Evolutionary conservation across 441 rosid genomes (phyloP).

Genomic region (Theobroma grandiflorum): DNA sequence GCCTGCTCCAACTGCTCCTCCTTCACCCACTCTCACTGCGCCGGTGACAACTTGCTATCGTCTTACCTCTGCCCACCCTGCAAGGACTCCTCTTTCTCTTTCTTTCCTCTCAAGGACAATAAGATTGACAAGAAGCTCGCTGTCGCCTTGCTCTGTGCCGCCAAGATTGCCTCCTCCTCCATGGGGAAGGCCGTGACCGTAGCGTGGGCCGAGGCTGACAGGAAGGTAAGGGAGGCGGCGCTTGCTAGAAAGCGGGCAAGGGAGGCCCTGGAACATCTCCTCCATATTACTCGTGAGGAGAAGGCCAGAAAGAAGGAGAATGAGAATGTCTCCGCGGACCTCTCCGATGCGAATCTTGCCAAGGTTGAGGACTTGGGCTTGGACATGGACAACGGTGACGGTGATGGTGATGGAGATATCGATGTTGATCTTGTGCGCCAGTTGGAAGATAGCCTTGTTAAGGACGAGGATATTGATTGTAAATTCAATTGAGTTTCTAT

Average conservation of each 20-base stretch:
- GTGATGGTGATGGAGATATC: slow-evolving; percentile 8
- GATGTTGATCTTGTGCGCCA: slow-evolving; percentile 27
- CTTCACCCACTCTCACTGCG: slow-evolving; percentile 45
- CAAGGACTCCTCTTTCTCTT: slow-evolving; percentile 23
- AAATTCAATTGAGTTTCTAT: background rate
- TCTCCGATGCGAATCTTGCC: background rate
- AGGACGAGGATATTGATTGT: background rate
- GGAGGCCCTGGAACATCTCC: slow-evolving; percentile 30
- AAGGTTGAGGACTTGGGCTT: slow-evolving; percentile 1
- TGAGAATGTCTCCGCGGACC: background rate
- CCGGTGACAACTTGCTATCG: slow-evolving; percentile 10
- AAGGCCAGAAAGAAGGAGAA: background rate
- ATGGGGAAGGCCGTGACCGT: slow-evolving; percentile 35
- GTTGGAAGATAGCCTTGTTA: slow-evolving; percentile 23
- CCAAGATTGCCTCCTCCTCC: slow-evolving; percentile 30
- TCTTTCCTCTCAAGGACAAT: slow-evolving; percentile 18
- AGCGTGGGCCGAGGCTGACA: slow-evolving; percentile 32
- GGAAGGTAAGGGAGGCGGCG: slow-evolving; percentile 36
- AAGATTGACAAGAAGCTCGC: slow-evolving; percentile 31
- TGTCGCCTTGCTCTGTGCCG: slow-evolving; percentile 31
- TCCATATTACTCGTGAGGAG: background rate
- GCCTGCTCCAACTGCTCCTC: slow-evolving; percentile 37
- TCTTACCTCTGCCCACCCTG: slow-evolving; percentile 35
- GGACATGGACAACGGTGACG: background rate
- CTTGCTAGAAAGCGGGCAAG: slow-evolving; percentile 34